Evolutionary conservation across 805 yeast genomes (phyloP), one percentile per base, ranked within the genome.

Genomic region (Candida arabinofermentans): DNA sequence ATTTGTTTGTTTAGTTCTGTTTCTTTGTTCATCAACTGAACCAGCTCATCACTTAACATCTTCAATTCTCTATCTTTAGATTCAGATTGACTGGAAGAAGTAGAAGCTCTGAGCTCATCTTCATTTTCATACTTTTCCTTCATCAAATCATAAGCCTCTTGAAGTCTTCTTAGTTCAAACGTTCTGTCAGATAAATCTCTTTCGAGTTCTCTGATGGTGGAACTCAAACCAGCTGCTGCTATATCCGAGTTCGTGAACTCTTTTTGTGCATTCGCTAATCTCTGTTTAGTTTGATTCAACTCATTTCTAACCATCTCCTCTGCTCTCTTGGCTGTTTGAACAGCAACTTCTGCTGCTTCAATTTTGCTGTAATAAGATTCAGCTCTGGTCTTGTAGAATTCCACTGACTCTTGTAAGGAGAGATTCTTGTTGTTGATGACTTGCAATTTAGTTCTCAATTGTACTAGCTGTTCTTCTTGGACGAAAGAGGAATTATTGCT

Each of bases 261-360:
- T 27, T 69, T 74, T 50, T 74, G 72, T 14, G 75, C 67, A 24
- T 65, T 68, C 4, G 66, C 63, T 26, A 84, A 57, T 8, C 73
- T 57, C 24, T 64, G 67, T 43, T 72, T 65, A 27, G 75, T 62
- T 51, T 83, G 86, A 16, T 61, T 56, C 39, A 78, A 62, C 46
- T 86, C 87, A 36, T 67, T 66, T 36, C 61, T 64, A 4, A 82
- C 69, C 27, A 67, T 54, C 40, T 71, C 71, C 55, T 83, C 90
- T 10, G 81, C 77, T 51, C 86, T 67, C 49, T 76, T 71, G 8
- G 87, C 78, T 34, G 79, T 72, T 39, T 74, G 69, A 2, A 84
- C 77, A 5, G 86, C 84, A 37, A 81, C 71, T 56, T 90, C 96
- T 2, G 93, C 90, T 37, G 77, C 74, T 53, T 88, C 95, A 21